Evolutionary conservation across 768 basidiomycete species (phyloP), one percentile per base, ranked within the genome.

Genomic region (Vararia minispora): DNA sequence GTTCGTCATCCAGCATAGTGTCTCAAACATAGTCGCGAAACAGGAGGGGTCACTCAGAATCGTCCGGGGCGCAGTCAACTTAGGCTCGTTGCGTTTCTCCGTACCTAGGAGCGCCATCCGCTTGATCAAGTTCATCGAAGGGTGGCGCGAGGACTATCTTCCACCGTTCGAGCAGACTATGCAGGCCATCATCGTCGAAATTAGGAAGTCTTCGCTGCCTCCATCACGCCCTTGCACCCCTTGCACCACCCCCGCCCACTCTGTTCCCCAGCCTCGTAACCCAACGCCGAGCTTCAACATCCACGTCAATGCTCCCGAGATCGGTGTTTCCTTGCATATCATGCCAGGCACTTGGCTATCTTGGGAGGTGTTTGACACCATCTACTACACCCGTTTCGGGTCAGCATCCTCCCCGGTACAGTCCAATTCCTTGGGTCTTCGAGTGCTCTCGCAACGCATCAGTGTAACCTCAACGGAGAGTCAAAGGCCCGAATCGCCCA

Each of bases 291-390:
- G 12, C n/a, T n/a, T 12, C 40, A 10, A 22, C 47, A n/a, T 35
- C 40, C 10, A 40, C 27, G 11, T 30, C 16, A 20, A 17, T 16
- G 6, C 38, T 26, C 21, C 21, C 13, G 8, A 39, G 27, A 16
- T 76, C 17, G 69, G 70, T 18, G 62, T 86, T 7, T 72, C 74
- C 3, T 67, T 90, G 5, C 86, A 88, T 49, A 76, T 89, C 28
- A 86, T 89, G 80, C 83, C 79, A 43, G 85, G 84, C 14, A 89
- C 85, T 1, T 90, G 86, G 86, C 57, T 89, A 23, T 77, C 81
- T 6, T 87, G 79, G 82, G 71, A 77, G 40, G 58, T 76, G 16
- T 62, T 69, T 39, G 60, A 75, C 35, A 66, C 63, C 0, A 56
- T 73, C 6, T 57, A 56, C 2, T 76, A 75, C 48, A 28, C 69